Percentiles rank a stretch among this genome's conserved stretches.
These are phyloP conservation scores for Yarrowia phangngaensis DNA, from an alignment of 805 yeast species.

Conservation along the genomic window DNA sequence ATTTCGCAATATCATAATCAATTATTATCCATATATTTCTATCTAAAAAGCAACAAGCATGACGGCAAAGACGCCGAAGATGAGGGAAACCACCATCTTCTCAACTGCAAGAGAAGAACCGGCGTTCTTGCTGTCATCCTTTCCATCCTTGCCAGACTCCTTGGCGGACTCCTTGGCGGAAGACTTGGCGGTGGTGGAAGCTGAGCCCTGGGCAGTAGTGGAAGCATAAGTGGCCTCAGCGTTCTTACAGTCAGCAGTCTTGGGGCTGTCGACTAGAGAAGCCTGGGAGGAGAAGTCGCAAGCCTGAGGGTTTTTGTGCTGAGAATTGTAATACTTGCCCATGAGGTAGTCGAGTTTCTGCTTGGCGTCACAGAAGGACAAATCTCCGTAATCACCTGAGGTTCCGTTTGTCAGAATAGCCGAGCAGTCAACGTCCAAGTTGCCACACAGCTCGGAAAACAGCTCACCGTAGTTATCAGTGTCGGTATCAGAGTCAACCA, in stretches of 20 bases:
- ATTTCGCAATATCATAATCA: too few species aligned
- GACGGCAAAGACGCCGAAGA: constrained; percentile 17
- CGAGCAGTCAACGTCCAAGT: constrained; percentile 49
- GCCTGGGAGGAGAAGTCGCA: constrained; percentile 75
- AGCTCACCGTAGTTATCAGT: constrained; percentile 56
- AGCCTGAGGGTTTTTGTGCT: constrained; percentile 48
- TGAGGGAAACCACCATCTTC: constrained; percentile 10
- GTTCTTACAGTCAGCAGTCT: constrained; percentile 47
- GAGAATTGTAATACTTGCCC: constrained; percentile 56
- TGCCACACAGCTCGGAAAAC: constrained; percentile 56
- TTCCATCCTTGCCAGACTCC: constrained; percentile 16
- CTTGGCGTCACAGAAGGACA: constrained; percentile 66
- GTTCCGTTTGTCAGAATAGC: constrained; percentile 61
- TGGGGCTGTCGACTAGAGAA: constrained; percentile 44
- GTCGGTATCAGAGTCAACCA: constrained; percentile 50
- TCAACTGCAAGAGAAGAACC: constrained; percentile 13
- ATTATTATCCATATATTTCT: constrained; percentile 14
- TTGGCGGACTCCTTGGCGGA: constrained; percentile 1
- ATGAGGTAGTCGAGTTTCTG: constrained; percentile 65
- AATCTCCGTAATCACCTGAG: constrained; percentile 66
- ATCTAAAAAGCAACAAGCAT: constrained; percentile 18
- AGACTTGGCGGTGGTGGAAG: constrained; percentile 45
- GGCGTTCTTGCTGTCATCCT: constrained; percentile 19
- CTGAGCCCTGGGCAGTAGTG: constrained; percentile 68
- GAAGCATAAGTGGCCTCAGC: constrained; percentile 47